Evolutionary conservation across 73 alveolate genomes (phyloP).

Genomic region (Effrenium voratum): DNA sequence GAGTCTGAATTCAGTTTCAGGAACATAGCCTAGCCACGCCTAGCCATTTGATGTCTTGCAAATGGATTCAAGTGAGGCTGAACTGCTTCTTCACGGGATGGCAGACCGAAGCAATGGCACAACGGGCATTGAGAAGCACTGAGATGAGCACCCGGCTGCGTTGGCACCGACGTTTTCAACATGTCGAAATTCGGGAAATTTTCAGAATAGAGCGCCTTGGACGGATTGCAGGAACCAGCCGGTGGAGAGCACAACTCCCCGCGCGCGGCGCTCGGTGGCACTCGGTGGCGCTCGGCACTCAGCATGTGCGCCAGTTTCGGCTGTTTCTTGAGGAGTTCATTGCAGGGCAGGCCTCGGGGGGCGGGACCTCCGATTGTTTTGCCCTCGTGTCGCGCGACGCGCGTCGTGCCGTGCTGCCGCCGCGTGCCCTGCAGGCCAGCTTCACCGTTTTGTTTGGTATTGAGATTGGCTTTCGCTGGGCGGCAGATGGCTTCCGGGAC

Average conservation of each 20-base stretch:
- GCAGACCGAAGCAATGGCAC: conserved; percentile 22
- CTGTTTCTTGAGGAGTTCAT: neutral
- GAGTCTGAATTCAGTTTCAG: neutral
- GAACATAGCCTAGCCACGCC: neutral
- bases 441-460: conserved; percentile 12
- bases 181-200: neutral
- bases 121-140: conserved; percentile 17
- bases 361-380: neutral
- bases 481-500: conserved; percentile 41
- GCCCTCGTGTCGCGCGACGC: too few species aligned
- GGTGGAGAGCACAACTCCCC: neutral
- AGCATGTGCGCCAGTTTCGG: neutral
- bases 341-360: neutral
- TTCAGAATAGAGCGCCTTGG: neutral
- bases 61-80: neutral
- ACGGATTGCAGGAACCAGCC: neutral
- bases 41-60: neutral
- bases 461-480: conserved; percentile 47
- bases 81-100: conserved; percentile 33
- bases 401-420: too few species aligned
- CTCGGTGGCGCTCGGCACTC: neutral
- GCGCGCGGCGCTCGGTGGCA: neutral
- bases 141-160: neutral
- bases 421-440: conserved; percentile 38
- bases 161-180: neutral